phyloP scores from a whole-genome alignment of 2,329 filamentous ascomycete species.

The Ceratocystis smalleyi region DNA sequence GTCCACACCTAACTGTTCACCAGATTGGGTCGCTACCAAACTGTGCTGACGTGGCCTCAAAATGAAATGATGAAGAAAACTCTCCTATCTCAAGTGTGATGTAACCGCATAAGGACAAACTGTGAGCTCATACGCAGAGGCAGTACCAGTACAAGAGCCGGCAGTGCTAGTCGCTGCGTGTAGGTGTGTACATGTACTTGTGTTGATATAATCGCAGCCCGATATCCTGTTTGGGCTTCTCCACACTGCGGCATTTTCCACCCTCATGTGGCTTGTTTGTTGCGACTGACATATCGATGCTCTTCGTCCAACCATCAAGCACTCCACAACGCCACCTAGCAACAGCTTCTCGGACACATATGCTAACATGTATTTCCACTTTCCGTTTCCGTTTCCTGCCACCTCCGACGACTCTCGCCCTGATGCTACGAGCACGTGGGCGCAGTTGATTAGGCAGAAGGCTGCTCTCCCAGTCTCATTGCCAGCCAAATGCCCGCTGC shows the following conservation, averaged over 20 bases:
- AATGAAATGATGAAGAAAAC: not conserved
- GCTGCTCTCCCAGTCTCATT: slow-evolving; percentile 3
- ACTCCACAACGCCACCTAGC: not conserved
- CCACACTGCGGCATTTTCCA: not conserved
- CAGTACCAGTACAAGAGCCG: not conserved
- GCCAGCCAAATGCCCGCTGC: slow-evolving; percentile 2
- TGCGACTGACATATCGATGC: too few relatives aligned
- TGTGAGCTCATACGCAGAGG: not conserved
- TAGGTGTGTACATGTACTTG: not conserved
- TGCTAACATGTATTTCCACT: slow-evolving; percentile 10
- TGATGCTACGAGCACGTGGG: not conserved
- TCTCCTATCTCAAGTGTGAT: not conserved
- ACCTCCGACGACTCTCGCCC: not conserved
- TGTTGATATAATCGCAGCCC: not conserved
- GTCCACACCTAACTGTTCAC: not conserved
- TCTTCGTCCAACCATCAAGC: too few relatives aligned
- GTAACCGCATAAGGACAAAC: not conserved
- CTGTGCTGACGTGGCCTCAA: not conserved
- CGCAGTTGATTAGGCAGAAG: slow-evolving; percentile 1
- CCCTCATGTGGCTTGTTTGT: too few relatives aligned
- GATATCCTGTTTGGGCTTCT: not conserved
- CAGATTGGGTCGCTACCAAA: not conserved
- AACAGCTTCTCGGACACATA: not conserved
- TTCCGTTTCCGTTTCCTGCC: slow-evolving; percentile 13
- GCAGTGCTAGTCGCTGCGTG: not conserved